These are phyloP conservation scores for Verbena officinalis DNA, from an alignment of 257 asterid species.

Conservation along the genomic window DNA sequence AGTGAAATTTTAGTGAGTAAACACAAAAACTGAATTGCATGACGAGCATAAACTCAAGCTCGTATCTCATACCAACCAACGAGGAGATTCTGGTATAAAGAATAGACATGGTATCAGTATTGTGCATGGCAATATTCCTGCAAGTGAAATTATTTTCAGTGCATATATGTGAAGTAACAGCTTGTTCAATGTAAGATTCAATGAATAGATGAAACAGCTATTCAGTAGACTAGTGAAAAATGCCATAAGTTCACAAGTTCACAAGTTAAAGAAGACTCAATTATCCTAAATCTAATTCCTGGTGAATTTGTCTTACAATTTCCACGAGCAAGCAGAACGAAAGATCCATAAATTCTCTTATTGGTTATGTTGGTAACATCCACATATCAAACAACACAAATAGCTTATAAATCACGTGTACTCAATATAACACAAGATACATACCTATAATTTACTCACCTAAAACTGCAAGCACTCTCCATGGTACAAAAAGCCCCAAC, in stretches of 20 bases:
- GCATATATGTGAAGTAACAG: slow-evolving; percentile 12
- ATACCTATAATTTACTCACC: slow-evolving; percentile 48
- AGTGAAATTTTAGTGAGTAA: slow-evolving; percentile 21
- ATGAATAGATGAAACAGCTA: not conserved
- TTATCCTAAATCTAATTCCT: not conserved
- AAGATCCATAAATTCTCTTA: not conserved
- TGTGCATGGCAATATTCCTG: slow-evolving; percentile 85
- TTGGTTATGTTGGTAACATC: not conserved
- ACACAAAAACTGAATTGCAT: slow-evolving; percentile 16
- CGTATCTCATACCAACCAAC: slow-evolving; percentile 82
- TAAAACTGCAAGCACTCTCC: slow-evolving; percentile 86
- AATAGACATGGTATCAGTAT: slow-evolving; percentile 87
- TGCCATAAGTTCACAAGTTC: not conserved
- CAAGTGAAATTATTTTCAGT: slow-evolving; percentile 20
- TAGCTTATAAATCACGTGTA: slow-evolving; percentile 11
- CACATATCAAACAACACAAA: not conserved
- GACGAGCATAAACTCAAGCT: slow-evolving; percentile 23
- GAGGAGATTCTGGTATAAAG: slow-evolving; percentile 95
- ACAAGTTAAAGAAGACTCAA: not conserved
- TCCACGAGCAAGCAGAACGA: not conserved
- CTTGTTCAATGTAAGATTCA: slow-evolving; percentile 10
- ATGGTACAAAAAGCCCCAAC: slow-evolving; percentile 71
- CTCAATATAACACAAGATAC: not conserved
- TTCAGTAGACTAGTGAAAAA: not conserved
- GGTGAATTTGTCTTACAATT: not conserved